Percentiles rank a stretch among this genome's conserved stretches.
Evolutionary conservation across 2,329 filamentous ascomycete species (phyloP).

Genomic region (Pseudopithomyces maydicus): DNA sequence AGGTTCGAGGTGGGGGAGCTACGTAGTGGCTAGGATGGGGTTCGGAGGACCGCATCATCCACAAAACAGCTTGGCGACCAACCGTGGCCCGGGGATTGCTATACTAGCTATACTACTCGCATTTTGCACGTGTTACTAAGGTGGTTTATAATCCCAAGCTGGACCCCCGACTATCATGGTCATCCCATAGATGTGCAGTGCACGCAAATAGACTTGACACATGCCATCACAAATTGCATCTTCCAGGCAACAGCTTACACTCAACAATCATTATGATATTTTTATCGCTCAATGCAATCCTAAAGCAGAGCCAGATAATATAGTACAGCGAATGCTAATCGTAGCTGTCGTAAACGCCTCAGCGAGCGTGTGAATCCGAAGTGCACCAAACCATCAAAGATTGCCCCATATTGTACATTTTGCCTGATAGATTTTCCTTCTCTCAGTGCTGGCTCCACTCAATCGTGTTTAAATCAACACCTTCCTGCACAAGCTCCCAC

Average conservation of each 20-base stretch:
- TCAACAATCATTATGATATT: constrained; percentile 7
- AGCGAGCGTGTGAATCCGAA: constrained; percentile 27
- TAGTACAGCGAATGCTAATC: constrained; percentile 29
- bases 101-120: no score
- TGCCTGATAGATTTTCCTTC: constrained; percentile 17
- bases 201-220: neutral
- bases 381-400: constrained; percentile 10
- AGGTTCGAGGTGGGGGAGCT: constrained; percentile 34
- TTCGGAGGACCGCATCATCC: constrained; percentile 8
- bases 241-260: neutral
- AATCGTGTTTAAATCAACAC: constrained; percentile 92
- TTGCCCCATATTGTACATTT: constrained; percentile 31
- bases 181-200: neutral
- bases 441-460: constrained; percentile 95
- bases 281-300: constrained; percentile 13
- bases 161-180: no score
- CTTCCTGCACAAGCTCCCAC: constrained; percentile 98
- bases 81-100: neutral
- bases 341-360: constrained; percentile 23
- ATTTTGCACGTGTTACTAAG: neutral
- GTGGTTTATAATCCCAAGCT: no score
- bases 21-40: constrained; percentile 12
- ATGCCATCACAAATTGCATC: no score
- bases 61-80: constrained; percentile 27
- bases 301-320: constrained; percentile 22